phyloP scores from a whole-genome alignment of 768 basidiomycete species.

The Russula virescens region DNA sequence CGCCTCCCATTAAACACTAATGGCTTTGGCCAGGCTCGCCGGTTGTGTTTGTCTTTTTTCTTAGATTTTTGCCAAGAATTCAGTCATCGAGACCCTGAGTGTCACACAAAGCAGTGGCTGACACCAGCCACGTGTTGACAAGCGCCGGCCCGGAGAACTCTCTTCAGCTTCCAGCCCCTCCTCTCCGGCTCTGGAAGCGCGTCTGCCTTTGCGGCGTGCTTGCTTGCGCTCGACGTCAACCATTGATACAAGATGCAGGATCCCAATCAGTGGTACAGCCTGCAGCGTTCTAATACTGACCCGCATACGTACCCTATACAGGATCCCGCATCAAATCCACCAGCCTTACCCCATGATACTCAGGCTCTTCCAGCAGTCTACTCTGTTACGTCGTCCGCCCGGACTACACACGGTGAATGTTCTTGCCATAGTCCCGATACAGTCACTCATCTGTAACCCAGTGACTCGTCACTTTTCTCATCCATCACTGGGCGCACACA shows the following conservation, averaged over 20 bases:
- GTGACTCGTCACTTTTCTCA: constrained; percentile 62
- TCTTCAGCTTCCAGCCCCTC: no score
- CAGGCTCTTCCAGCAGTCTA: constrained; percentile 62
- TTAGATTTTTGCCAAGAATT: no score
- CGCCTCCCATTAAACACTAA: no score
- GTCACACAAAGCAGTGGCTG: no score
- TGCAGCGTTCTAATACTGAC: constrained; percentile 3
- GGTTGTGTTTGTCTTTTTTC: no score
- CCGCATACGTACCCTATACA: constrained; percentile 10
- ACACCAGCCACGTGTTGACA: no score
- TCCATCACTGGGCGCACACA: constrained; percentile 51
- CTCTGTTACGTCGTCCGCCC: constrained; percentile 70
- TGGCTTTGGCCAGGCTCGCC: no score
- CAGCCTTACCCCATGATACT: constrained; percentile 43
- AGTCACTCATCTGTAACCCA: constrained; percentile 30
- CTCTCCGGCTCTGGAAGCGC: neutral
- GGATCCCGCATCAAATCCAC: constrained; percentile 3
- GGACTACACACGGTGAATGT: constrained; percentile 62
- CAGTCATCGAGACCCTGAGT: no score
- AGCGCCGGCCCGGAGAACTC: no score
- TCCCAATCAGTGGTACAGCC: constrained; percentile 19
- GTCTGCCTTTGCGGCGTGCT: neutral
- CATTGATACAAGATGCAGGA: constrained; percentile 15
- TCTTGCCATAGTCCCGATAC: neutral
- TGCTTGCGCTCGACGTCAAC: constrained; percentile 4